Percentiles rank a stretch among this genome's conserved stretches.
Conservation (phyloP, 257 asterid species). For the Solanum tarijense region DNA sequence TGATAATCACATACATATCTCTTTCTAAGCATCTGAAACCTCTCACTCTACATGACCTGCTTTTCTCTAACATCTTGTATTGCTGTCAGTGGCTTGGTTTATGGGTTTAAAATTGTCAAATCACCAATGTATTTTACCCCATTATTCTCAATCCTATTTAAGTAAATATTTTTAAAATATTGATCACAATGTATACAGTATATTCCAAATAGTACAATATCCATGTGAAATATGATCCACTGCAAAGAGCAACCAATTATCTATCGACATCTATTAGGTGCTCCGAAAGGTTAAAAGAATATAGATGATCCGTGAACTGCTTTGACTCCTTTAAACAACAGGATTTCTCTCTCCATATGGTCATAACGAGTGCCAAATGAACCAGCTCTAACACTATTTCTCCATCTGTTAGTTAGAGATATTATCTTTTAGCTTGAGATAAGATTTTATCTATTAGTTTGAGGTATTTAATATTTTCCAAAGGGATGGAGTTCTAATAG, state of each 20-base stretch:
- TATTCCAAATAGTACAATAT: not conserved
- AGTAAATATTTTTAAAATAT: not conserved
- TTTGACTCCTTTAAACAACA: not conserved
- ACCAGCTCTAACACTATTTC: not conserved
- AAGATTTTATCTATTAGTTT: not conserved
- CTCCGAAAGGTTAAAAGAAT: not conserved
- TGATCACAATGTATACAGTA: not conserved
- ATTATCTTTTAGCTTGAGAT: not conserved
- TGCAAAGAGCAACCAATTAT: not conserved
- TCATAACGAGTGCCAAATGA: not conserved
- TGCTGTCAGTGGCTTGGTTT: not conserved
- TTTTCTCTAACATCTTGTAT: not conserved
- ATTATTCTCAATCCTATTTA: not conserved
- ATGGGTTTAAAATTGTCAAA: not conserved
- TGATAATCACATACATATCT: not conserved
- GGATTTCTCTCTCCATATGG: not conserved
- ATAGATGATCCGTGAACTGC: not conserved
- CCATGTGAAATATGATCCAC: not conserved
- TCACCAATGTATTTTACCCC: not conserved
- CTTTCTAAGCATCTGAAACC: not conserved
- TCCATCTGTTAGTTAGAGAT: not conserved
- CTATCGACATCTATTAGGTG: not conserved
- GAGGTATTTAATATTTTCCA: not conserved
- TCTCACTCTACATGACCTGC: not conserved
- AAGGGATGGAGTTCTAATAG: not conserved